These are phyloP conservation scores for Colletotrichum viniferum DNA, from an alignment of 2,329 filamentous ascomycete species.

Conservation along the genomic window DNA sequence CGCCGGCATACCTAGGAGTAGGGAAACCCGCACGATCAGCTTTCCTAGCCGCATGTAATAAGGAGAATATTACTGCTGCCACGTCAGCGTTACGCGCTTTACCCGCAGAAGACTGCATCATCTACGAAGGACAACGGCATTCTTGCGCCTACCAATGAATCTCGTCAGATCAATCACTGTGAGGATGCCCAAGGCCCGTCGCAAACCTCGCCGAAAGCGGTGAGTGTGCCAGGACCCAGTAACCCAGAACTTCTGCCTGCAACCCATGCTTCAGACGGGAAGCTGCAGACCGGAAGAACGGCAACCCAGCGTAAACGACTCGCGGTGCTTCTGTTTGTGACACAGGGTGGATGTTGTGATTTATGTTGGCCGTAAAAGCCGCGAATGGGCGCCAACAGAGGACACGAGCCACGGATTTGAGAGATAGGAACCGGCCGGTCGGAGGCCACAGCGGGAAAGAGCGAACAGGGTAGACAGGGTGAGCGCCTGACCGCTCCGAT, in stretches of 20 bases:
- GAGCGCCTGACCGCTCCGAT: not conserved
- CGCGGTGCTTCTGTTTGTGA: not conserved
- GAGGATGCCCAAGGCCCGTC: not conserved
- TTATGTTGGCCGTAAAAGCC: not conserved
- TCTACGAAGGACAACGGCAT: not conserved
- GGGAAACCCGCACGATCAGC: not conserved
- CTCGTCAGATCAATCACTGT: not conserved
- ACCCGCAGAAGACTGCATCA: not conserved
- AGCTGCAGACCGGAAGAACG: not conserved
- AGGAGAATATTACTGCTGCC: not conserved
- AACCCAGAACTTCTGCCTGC: not conserved
- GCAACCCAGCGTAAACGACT: not conserved
- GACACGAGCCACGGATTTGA: not conserved
- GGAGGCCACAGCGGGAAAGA: not conserved
- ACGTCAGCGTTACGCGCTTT: not conserved
- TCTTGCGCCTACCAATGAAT: not conserved
- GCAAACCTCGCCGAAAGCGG: not conserved
- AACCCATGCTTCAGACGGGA: not conserved
- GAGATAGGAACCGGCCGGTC: not conserved
- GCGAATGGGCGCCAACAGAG: not conserved
- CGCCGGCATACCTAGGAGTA: not conserved
- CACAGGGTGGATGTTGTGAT: not conserved
- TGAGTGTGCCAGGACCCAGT: not conserved
- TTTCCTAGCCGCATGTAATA: not conserved
- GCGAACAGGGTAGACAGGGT: not conserved